A percentile compares a stretch with the other conserved stretches of the same genome.
Conservation (phyloP, 345 rosid species). For the Excoecaria cochinchinensis region DNA sequence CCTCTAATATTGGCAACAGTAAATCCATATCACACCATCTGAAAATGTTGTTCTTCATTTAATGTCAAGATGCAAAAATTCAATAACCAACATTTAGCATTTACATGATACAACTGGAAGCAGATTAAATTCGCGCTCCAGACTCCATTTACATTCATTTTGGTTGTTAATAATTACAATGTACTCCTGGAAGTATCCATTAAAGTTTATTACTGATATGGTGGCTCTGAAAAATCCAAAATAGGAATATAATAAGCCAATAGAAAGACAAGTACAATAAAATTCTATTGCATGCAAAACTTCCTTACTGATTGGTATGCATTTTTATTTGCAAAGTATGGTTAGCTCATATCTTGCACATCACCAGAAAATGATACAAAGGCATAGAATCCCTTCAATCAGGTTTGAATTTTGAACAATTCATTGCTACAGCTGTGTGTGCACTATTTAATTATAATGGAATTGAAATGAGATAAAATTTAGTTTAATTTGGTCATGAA, state of each 20-base stretch:
- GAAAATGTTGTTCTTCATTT: no score
- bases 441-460: no score
- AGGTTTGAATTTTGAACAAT: background rate
- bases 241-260: conserved; percentile 6
- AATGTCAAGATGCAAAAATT: no score
- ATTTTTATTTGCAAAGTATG: no score
- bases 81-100: no score
- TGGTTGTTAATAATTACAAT: conserved; percentile 44
- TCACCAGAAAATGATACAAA: background rate
- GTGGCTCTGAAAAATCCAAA: conserved; percentile 48
- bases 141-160: conserved; percentile 61
- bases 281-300: no score
- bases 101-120: no score
- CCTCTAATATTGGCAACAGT: no score
- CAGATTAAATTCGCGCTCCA: conserved; percentile 70
- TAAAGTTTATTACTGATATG: conserved; percentile 58
- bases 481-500: background rate
- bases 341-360: background rate
- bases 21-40: no score
- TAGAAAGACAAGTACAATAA: no score
- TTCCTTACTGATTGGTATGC: no score
- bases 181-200: conserved; percentile 80
- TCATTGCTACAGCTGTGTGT: background rate
- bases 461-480: no score
- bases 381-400: background rate